These are phyloP conservation scores for Didymella pomorum DNA, from an alignment of 2,329 filamentous ascomycete genomes.

Conservation along the genomic window DNA sequence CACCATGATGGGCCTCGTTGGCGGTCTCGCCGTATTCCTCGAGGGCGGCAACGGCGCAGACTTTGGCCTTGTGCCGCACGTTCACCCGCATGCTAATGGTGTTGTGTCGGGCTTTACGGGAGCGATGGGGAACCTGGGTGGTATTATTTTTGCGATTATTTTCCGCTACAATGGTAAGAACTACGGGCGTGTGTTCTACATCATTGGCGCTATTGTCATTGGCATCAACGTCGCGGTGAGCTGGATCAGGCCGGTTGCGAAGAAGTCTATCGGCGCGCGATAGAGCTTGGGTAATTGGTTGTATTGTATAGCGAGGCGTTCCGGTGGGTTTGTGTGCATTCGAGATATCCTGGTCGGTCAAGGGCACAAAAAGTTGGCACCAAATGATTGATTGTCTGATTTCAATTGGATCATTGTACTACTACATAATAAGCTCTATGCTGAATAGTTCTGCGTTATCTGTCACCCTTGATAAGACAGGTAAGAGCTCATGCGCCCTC, in stretches of 20 bases:
- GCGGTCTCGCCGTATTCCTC: conserved; percentile 78
- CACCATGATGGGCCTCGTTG: conserved; percentile 77
- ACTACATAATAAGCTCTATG: too few relatives aligned
- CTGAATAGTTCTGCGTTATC: too few relatives aligned
- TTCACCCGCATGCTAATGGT: conserved; percentile 82
- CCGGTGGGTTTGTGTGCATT: not conserved
- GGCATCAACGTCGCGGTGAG: conserved; percentile 70
- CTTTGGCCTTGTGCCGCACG: conserved; percentile 84
- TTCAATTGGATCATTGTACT: too few relatives aligned
- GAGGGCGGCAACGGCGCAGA: conserved; percentile 85
- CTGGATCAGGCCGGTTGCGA: conserved; percentile 67
- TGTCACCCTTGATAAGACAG: too few relatives aligned
- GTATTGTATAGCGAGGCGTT: conserved; percentile 15
- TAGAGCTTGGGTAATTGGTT: not conserved
- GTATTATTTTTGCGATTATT: conserved; percentile 80
- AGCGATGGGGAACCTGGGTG: conserved; percentile 82
- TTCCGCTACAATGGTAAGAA: conserved; percentile 75
- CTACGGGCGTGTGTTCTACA: conserved; percentile 77
- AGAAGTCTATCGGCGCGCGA: conserved; percentile 50
- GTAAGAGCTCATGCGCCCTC: too few relatives aligned
- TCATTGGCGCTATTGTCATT: conserved; percentile 78
- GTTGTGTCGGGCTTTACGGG: conserved; percentile 78
- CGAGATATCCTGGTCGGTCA: conserved; percentile 6
- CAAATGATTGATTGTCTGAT: not conserved
- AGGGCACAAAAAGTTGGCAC: too few relatives aligned